phyloP scores from a whole-genome alignment of 345 rosid species.

The Carallia pectinifolia region DNA sequence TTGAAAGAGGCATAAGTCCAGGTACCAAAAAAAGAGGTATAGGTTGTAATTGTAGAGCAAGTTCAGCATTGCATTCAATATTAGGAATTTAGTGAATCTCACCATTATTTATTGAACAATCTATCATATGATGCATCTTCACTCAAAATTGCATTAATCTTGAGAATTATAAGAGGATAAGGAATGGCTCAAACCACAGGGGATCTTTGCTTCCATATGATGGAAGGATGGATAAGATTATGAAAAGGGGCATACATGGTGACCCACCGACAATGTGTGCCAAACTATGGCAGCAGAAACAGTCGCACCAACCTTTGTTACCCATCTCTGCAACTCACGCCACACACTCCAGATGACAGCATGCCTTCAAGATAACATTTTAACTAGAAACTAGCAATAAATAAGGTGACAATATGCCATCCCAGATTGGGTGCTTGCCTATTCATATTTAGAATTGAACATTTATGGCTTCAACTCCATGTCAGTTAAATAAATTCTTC shows the following conservation, averaged over 20 bases:
- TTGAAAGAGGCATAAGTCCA: no score
- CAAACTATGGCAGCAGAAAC: constrained; percentile 20
- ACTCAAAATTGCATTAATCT: neutral
- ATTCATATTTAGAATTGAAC: neutral
- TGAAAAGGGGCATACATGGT: neutral
- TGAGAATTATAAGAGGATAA: constrained; percentile 1
- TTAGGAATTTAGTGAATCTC: neutral
- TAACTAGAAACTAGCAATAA: neutral
- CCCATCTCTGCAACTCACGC: neutral
- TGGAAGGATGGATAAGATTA: constrained; percentile 5
- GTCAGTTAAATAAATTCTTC: no score
- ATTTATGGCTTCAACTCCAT: no score
- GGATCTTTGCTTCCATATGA: constrained; percentile 4
- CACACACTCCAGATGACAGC: neutral
- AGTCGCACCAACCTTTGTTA: constrained; percentile 13
- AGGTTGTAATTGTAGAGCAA: neutral
- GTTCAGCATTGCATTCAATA: neutral
- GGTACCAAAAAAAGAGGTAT: neutral
- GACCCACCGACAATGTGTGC: constrained; percentile 29
- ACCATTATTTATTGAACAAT: neutral
- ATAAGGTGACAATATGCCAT: neutral
- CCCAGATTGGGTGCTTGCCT: neutral
- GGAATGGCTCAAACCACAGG: neutral
- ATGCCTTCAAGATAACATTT: constrained; percentile 1
- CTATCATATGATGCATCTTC: neutral